Evolutionary conservation across 2,329 filamentous ascomycete genomes (phyloP).

Genomic region (Neofusicoccum ribis): DNA sequence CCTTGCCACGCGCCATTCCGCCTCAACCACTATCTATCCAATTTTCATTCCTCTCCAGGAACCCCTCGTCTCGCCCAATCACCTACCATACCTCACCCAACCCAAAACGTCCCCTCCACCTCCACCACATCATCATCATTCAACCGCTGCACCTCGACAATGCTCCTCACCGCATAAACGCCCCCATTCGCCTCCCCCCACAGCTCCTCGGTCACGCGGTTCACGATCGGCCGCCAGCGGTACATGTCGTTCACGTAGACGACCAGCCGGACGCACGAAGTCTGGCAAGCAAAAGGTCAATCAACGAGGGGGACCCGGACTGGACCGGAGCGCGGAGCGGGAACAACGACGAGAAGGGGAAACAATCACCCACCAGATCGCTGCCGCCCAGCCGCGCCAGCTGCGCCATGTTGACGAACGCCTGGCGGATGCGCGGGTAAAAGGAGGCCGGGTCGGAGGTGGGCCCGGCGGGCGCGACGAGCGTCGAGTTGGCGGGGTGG

Average conservation of each 20-base stretch:
- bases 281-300: not conserved
- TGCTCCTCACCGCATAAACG: slow-evolving; percentile 32
- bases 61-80: no score
- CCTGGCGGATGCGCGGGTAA: slow-evolving; percentile 32
- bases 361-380: slow-evolving; percentile 21
- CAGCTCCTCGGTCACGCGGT: slow-evolving; percentile 33
- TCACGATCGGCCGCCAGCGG: slow-evolving; percentile 35
- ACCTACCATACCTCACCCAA: not conserved
- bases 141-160: slow-evolving; percentile 35
- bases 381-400: slow-evolving; percentile 33
- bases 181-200: slow-evolving; percentile 30
- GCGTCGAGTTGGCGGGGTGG: slow-evolving; percentile 31
- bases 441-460: slow-evolving; percentile 19
- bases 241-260: slow-evolving; percentile 40
- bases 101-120: slow-evolving; percentile 22
- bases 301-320: no score
- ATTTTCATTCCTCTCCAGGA: no score
- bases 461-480: slow-evolving; percentile 25
- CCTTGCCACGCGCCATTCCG: no score
- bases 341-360: no score
- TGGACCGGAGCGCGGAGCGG: no score
- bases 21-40: no score
- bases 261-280: slow-evolving; percentile 26
- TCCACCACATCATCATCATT: slow-evolving; percentile 28
- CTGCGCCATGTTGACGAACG: slow-evolving; percentile 34